These are phyloP conservation scores for Pezicula radicicola DNA, from an alignment of 2,329 filamentous ascomycete species.

Conservation along the genomic window DNA sequence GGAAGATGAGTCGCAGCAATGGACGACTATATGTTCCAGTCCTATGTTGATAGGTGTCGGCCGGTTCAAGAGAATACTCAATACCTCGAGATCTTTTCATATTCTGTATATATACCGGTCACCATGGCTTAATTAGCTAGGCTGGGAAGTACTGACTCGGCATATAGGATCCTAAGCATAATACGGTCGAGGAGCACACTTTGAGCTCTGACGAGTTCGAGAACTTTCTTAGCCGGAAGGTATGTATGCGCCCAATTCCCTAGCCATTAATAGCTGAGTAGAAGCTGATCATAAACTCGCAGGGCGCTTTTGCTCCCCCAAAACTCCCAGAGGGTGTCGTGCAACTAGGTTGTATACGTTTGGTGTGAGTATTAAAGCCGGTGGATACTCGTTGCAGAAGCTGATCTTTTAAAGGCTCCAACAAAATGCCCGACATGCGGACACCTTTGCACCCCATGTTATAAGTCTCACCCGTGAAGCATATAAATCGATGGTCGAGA, in stretches of 20 bases:
- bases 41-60: slow-evolving; percentile 24
- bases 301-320: slow-evolving; percentile 25
- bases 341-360: slow-evolving; percentile 15
- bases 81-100: slow-evolving; percentile 29
- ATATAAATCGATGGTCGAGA: slow-evolving; percentile 55
- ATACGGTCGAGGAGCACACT: slow-evolving; percentile 10
- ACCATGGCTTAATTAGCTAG: neutral
- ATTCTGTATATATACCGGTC: slow-evolving; percentile 22
- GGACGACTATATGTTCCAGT: slow-evolving; percentile 32
- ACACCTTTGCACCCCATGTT: slow-evolving; percentile 55
- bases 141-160: slow-evolving; percentile 2
- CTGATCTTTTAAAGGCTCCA: slow-evolving; percentile 17
- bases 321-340: slow-evolving; percentile 19
- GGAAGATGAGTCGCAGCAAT: slow-evolving; percentile 14
- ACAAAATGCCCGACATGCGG: slow-evolving; percentile 46
- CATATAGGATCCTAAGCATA: slow-evolving; percentile 5
- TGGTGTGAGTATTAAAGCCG: slow-evolving; percentile 14
- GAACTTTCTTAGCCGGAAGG: slow-evolving; percentile 11
- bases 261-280: neutral
- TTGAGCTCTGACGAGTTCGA: slow-evolving; percentile 10
- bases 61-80: slow-evolving; percentile 22
- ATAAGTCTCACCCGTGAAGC: slow-evolving; percentile 48
- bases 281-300: neutral
- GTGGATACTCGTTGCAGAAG: slow-evolving; percentile 1
- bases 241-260: slow-evolving; percentile 1